phyloP scores from a whole-genome alignment of 2,329 filamentous ascomycete genomes.

The Cordyceps pruinosa region DNA sequence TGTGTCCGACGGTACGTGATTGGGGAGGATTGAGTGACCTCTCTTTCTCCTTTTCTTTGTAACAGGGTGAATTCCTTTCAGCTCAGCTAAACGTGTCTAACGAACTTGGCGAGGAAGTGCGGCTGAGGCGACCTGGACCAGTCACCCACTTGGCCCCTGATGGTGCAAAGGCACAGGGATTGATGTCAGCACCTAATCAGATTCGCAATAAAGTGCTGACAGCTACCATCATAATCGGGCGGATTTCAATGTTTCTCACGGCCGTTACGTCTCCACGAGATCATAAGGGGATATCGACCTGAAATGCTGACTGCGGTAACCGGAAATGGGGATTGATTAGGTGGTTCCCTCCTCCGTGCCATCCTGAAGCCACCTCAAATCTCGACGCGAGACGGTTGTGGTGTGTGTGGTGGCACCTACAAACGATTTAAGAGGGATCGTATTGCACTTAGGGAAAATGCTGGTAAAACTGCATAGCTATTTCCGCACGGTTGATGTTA shows the following conservation, averaged over 20 bases:
- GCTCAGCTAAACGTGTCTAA: neutral
- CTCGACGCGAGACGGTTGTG: too few relatives aligned
- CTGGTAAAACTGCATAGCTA: too few relatives aligned
- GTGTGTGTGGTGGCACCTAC: too few relatives aligned
- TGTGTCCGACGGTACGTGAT: neutral
- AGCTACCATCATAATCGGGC: neutral
- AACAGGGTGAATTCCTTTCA: neutral
- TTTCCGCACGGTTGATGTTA: too few relatives aligned
- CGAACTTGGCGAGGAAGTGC: neutral
- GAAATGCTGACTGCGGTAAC: neutral
- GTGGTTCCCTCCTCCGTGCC: too few relatives aligned
- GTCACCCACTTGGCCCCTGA: neutral
- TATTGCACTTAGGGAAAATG: too few relatives aligned
- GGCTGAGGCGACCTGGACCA: neutral
- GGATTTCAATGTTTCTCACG: neutral
- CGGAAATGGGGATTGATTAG: too few relatives aligned
- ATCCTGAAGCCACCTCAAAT: too few relatives aligned
- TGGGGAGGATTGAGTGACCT: neutral
- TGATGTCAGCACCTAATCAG: conserved; percentile 10
- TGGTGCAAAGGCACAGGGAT: neutral
- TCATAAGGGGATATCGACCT: neutral
- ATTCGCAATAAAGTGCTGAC: conserved; percentile 1
- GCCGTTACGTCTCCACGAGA: neutral
- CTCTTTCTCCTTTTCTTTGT: neutral
- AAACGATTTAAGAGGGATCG: too few relatives aligned